Evolutionary conservation across 2,329 filamentous ascomycete genomes (phyloP).

Genomic region (Aspergillus cejpii): DNA sequence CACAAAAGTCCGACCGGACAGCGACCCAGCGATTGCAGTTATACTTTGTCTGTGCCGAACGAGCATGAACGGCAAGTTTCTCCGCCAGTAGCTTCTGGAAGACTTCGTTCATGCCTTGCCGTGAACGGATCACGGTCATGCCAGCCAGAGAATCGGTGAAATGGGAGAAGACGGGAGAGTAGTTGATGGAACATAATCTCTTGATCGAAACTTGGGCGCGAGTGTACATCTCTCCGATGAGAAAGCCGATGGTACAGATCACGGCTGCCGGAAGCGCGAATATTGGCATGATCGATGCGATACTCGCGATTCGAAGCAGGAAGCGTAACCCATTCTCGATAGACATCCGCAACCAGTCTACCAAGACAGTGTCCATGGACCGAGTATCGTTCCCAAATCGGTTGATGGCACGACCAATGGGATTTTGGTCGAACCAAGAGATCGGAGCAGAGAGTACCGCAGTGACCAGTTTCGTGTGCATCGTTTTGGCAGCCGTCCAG

Average conservation of each 20-base stretch:
- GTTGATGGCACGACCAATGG: conserved; percentile 42
- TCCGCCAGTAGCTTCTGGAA: conserved; percentile 49
- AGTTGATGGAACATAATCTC: conserved; percentile 42
- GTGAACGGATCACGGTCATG: conserved; percentile 48
- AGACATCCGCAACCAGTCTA: conserved; percentile 38
- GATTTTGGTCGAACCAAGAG: conserved; percentile 52
- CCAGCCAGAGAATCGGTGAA: conserved; percentile 51
- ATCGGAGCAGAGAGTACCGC: conserved; percentile 51
- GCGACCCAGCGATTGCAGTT: conserved; percentile 55
- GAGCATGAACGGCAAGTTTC: conserved; percentile 45
- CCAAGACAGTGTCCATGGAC: conserved; percentile 49
- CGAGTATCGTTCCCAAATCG: conserved; percentile 53
- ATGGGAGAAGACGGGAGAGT: conserved; percentile 53
- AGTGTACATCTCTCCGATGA: conserved; percentile 48
- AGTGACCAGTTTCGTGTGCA: conserved; percentile 50
- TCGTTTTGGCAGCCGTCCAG: conserved; percentile 50
- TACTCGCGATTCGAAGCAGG: conserved; percentile 44
- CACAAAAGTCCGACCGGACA: conserved; percentile 50
- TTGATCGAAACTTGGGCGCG: conserved; percentile 46
- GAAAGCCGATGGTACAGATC: conserved; percentile 43
- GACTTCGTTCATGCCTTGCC: conserved; percentile 43
- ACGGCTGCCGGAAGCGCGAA: conserved; percentile 46
- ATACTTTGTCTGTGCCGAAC: conserved; percentile 46
- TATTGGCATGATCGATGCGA: conserved; percentile 49
- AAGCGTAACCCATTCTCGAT: conserved; percentile 38